phyloP scores from a whole-genome alignment of 768 basidiomycete genomes.

The Leccinellum luteum region DNA sequence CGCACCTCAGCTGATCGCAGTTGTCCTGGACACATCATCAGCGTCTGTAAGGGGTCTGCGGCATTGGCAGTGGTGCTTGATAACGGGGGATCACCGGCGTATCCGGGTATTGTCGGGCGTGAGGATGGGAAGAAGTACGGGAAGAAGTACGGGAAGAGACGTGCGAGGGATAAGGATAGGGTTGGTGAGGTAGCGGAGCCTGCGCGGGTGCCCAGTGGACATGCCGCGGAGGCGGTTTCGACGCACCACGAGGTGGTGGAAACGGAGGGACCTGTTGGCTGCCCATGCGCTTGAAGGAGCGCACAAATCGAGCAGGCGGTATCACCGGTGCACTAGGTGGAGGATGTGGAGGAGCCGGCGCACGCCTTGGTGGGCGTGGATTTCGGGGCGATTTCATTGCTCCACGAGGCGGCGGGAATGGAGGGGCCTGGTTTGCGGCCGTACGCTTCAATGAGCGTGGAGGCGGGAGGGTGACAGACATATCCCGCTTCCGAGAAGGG shows the following conservation, averaged over 20 bases:
- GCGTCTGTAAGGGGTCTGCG: conserved; percentile 6
- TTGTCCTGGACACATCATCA: conserved; percentile 12
- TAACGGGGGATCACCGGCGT: conserved; percentile 16
- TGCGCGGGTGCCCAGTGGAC: conserved; percentile 32
- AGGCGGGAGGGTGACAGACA: conserved; percentile 1
- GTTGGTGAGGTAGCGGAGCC: conserved; percentile 21
- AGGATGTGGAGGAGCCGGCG: conserved; percentile 15
- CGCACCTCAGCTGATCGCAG: conserved; percentile 24
- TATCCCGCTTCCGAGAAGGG: conserved; percentile 22
- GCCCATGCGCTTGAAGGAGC: neutral
- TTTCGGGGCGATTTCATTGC: conserved; percentile 8
- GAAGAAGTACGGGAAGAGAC: conserved; percentile 12
- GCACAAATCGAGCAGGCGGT: conserved; percentile 5
- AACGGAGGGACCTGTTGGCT: conserved; percentile 16
- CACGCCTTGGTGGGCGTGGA: conserved; percentile 7
- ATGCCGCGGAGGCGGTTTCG: conserved; percentile 17
- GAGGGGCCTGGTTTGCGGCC: conserved; percentile 6
- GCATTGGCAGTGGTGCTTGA: conserved; percentile 14
- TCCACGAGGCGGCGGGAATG: conserved; percentile 24
- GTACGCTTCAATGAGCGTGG: conserved; percentile 8
- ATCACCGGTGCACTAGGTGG: conserved; percentile 17
- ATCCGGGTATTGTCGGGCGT: neutral
- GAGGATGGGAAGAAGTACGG: conserved; percentile 5
- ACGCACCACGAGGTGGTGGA: conserved; percentile 21
- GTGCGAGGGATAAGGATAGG: conserved; percentile 27